These are phyloP conservation scores for Plasmodium relictum DNA, from an alignment of 169 alveolate genomes.

Conservation along the genomic window DNA sequence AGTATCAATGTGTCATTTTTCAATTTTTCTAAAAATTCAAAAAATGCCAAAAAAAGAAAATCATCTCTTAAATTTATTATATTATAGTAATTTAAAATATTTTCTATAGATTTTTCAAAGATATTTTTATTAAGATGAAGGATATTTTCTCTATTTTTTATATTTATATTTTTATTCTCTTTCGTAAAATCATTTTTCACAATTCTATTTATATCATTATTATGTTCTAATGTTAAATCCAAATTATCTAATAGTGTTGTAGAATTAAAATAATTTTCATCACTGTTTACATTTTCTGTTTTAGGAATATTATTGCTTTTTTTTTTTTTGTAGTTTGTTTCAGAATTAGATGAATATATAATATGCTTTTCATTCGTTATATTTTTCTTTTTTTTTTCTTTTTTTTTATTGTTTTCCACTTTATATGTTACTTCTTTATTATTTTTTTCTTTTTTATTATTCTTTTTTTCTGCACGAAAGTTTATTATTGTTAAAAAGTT, in stretches of 20 bases:
- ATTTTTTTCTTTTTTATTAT: neutral
- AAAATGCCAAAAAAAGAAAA: constrained; percentile 30
- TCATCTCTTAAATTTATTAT: constrained; percentile 55
- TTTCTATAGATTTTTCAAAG: neutral
- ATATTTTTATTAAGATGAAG: neutral
- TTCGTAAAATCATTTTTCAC: too few relatives aligned
- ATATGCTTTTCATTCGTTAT: too few relatives aligned
- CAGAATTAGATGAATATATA: too few relatives aligned
- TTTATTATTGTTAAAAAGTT: constrained; percentile 2
- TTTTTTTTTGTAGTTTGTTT: too few relatives aligned
- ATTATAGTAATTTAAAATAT: constrained; percentile 36
- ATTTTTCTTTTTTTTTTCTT: neutral
- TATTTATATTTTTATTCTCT: neutral
- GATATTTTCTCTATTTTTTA: neutral
- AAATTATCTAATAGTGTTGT: too few relatives aligned
- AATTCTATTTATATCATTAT: too few relatives aligned
- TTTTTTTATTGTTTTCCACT: neutral
- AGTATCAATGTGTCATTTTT: constrained; percentile 14
- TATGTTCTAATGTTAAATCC: too few relatives aligned
- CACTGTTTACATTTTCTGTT: too few relatives aligned
- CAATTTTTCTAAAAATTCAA: constrained; percentile 32
- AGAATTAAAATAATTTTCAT: too few relatives aligned
- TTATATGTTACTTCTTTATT: neutral
- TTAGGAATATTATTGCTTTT: too few relatives aligned
- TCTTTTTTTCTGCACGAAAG: neutral